Conservation (phyloP, 306 rosid genomes). For the Fragaria nilgerrensis region DNA sequence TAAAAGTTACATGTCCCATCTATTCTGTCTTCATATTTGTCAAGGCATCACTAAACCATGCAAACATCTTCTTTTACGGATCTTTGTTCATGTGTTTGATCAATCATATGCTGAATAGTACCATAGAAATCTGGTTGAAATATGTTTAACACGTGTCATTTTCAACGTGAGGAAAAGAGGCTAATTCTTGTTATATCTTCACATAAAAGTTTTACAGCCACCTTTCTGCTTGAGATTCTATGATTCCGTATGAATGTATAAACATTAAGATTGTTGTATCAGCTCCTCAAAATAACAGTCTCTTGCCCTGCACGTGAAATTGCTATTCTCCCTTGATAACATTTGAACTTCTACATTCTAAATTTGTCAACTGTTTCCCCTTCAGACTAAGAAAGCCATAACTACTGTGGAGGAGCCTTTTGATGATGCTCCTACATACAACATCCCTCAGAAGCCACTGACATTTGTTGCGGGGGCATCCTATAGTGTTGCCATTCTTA, state of each 20-base stretch:
- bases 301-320: background rate
- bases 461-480: constrained; percentile 86
- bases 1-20: background rate
- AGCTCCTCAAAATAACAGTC: background rate
- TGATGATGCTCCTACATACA: constrained; percentile 78
- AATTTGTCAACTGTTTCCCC: constrained; percentile 12
- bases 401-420: constrained; percentile 82
- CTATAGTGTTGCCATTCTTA: constrained; percentile 73
- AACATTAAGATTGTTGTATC: constrained; percentile 3
- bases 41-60: background rate
- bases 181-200: background rate
- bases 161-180: background rate
- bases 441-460: constrained; percentile 90
- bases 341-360: constrained; percentile 10
- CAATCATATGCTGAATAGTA: background rate
- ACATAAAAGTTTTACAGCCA: background rate
- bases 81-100: background rate
- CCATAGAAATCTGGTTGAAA: constrained; percentile 1
- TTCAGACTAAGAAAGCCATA: constrained; percentile 74
- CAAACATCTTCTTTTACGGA: background rate
- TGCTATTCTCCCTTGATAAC: background rate
- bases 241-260: background rate
- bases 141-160: background rate
- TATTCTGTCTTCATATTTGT: background rate
- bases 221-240: background rate